Percentiles rank a stretch among this genome's conserved stretches.
These are phyloP conservation scores for Aspergillus persii DNA, from an alignment of 2,329 filamentous ascomycete genomes.

Conservation along the genomic window DNA sequence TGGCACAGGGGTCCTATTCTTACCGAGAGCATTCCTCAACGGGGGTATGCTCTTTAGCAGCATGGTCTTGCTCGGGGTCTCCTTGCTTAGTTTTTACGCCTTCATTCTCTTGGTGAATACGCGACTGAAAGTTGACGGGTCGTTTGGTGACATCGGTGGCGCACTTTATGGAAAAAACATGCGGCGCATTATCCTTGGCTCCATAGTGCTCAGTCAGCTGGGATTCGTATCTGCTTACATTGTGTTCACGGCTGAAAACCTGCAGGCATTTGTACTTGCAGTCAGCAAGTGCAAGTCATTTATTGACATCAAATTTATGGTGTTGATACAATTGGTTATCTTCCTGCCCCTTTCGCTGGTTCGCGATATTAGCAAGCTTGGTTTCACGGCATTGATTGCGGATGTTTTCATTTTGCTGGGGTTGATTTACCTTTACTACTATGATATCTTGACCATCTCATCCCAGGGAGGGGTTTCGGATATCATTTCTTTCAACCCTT, in stretches of 20 bases:
- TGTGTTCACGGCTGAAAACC: constrained; percentile 92
- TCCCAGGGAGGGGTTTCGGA: constrained; percentile 73
- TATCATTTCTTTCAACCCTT: constrained; percentile 83
- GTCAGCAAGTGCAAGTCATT: constrained; percentile 82
- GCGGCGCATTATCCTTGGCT: constrained; percentile 80
- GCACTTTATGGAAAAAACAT: constrained; percentile 89
- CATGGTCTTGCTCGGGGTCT: constrained; percentile 80
- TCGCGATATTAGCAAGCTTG: constrained; percentile 94
- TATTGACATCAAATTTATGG: constrained; percentile 85
- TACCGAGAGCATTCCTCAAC: constrained; percentile 90
- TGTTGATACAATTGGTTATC: constrained; percentile 90
- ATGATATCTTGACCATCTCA: constrained; percentile 81
- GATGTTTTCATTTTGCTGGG: constrained; percentile 93
- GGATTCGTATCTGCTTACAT: constrained; percentile 95
- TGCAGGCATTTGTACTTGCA: constrained; percentile 90
- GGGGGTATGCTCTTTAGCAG: constrained; percentile 98
- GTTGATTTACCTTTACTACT: constrained; percentile 92
- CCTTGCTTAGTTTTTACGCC: constrained; percentile 89
- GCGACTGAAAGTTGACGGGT: constrained; percentile 81
- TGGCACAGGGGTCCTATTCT: constrained; percentile 89
- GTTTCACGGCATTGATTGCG: constrained; percentile 88
- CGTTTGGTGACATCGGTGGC: constrained; percentile 95
- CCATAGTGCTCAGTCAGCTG: constrained; percentile 92
- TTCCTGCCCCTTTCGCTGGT: constrained; percentile 93
- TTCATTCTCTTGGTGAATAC: constrained; percentile 91